Percentiles rank a stretch among this genome's conserved stretches.
phyloP scores from a whole-genome alignment of 768 basidiomycete species.

The Obba rivulosa region DNA sequence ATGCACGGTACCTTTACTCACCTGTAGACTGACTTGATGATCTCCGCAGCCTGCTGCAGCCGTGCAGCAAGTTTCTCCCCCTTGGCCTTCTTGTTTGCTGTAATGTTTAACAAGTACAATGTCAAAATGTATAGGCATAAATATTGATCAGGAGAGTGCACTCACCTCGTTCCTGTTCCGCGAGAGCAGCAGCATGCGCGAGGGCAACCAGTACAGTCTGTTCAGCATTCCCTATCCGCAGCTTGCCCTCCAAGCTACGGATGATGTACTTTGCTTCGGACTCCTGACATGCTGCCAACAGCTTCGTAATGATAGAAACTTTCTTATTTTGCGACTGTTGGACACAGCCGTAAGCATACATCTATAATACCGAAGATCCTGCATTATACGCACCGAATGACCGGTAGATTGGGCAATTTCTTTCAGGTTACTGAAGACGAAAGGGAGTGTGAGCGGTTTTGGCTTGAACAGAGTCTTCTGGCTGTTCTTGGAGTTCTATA shows the following conservation, averaged over 20 bases:
- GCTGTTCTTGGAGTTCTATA: slow-evolving; percentile 84
- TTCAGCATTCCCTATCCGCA: slow-evolving; percentile 95
- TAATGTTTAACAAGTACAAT: too few relatives aligned
- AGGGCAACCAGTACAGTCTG: slow-evolving; percentile 93
- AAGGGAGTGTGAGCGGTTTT: slow-evolving; percentile 81
- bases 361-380: not conserved
- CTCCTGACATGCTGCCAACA: slow-evolving; percentile 88
- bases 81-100: slow-evolving; percentile 71
- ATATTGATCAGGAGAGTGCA: not conserved
- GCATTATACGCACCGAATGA: slow-evolving; percentile 56
- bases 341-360: not conserved
- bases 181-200: slow-evolving; percentile 84
- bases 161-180: slow-evolving; percentile 63
- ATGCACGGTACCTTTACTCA: slow-evolving; percentile 24
- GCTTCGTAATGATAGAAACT: slow-evolving; percentile 89
- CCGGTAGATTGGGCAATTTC: slow-evolving; percentile 88
- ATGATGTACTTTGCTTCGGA: slow-evolving; percentile 96
- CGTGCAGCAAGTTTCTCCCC: slow-evolving; percentile 65
- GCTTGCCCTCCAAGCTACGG: slow-evolving; percentile 91
- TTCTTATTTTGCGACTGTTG: slow-evolving; percentile 89
- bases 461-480: slow-evolving; percentile 95
- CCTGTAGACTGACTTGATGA: slow-evolving; percentile 93
- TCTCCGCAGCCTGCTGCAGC: slow-evolving; percentile 71
- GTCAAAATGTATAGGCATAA: too few relatives aligned
- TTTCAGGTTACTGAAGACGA: slow-evolving; percentile 83